Evolutionary conservation across 352 stramenopile genomes (phyloP), one percentile per base, ranked within the genome.

Genomic region (Albugo laibachii): DNA sequence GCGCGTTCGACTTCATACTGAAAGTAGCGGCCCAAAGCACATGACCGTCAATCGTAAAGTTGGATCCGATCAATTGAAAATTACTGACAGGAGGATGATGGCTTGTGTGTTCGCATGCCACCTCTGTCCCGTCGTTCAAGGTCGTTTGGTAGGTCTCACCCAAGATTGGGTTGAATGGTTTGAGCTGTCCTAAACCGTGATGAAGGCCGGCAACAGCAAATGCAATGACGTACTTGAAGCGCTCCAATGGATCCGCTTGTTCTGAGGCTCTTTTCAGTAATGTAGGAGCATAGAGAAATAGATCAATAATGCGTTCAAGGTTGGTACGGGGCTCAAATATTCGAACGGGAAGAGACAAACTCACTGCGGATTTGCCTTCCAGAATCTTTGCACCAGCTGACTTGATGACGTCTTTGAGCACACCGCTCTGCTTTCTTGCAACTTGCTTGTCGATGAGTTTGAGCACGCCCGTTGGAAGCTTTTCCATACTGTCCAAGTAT

Each of bases 351-450:
- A 89, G 61, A 49, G 77, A 89, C 18, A 89, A 63, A 66, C 77
- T 85, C 16, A 89, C 77, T 14, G 66, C 66, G 15, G 66, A 77
- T 51, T 81, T 81, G 51, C 69, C 69, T 37, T 79, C 66, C 18
- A 81, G 50, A 37, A 81, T 74, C 54, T 81, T 79, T 4, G 69
- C 64, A 48, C 69, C 69, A 12, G 65, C 63, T 18, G 60, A 65
- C 53, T 86, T 86, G 49, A 89, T 83, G 39, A 89, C 73, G 41
- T 89, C 77, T 59, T 86, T 86, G 14, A 89, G 57, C 51, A 89
- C 77, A 10, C 77, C 77, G 49, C 73, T 61, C 45, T 89, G 77
- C 55, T 89, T 89, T 56, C 86, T 89, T 2, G 72, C 73, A 20
- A 86, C 58, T 40, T 89, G 73, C 56, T 89, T 89, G 52, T 89